Conservation (phyloP, 2,329 filamentous ascomycete species). For the Aspergillus bombycis region DNA sequence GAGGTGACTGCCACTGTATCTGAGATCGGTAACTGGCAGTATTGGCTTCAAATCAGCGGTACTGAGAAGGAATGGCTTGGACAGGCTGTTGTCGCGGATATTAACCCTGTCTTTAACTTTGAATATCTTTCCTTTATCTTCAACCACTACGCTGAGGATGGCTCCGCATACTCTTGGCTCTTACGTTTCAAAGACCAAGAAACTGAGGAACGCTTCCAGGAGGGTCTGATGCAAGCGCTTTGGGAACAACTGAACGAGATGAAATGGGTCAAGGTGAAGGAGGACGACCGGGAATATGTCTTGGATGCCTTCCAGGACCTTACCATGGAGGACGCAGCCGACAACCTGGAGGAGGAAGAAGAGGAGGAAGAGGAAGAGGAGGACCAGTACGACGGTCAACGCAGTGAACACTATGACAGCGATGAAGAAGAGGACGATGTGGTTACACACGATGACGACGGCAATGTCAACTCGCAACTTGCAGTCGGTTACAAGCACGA, state of each 20-base stretch:
- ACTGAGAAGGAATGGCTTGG: conserved; percentile 82
- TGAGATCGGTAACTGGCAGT: conserved; percentile 89
- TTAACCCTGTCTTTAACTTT: conserved; percentile 98
- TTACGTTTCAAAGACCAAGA: conserved; percentile 85
- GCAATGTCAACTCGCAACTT: conserved; percentile 87
- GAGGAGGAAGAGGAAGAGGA: conserved; percentile 67
- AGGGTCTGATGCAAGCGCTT: conserved; percentile 89
- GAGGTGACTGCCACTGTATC: conserved; percentile 77
- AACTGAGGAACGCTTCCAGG: conserved; percentile 83
- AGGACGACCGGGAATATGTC: conserved; percentile 90
- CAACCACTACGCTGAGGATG: conserved; percentile 89
- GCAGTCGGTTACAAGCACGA: conserved; percentile 98
- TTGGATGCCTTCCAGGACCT: conserved; percentile 94
- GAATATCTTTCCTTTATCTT: conserved; percentile 99
- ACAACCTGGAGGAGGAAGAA: conserved; percentile 56
- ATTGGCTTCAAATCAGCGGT: conserved; percentile 87
- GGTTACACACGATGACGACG: conserved; percentile 68
- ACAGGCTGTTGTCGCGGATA: conserved; percentile 81
- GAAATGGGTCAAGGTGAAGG: conserved; percentile 93
- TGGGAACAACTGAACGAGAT: conserved; percentile 96
- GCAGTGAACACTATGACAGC: conserved; percentile 73
- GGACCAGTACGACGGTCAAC: conserved; percentile 64
- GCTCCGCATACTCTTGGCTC: conserved; percentile 92
- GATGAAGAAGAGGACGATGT: conserved; percentile 82
- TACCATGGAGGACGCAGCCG: conserved; percentile 76